Conservation (phyloP, 2,329 filamentous ascomycete genomes). For the Calonectria multiphialidica region DNA sequence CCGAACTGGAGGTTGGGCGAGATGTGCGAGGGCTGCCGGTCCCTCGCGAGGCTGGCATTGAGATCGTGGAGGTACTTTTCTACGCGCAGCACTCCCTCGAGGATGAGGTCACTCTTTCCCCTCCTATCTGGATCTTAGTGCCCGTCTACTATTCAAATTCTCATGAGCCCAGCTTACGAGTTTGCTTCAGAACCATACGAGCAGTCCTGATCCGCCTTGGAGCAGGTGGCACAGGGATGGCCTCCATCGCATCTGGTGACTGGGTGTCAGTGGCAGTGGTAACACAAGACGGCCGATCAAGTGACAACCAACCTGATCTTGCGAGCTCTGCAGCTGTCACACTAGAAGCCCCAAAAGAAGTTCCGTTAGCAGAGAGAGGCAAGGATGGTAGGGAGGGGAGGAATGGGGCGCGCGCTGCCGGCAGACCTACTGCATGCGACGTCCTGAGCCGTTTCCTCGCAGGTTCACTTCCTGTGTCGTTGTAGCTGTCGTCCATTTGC, state of each 20-base stretch:
- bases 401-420: too few species aligned
- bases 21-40: slow-evolving; percentile 23
- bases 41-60: slow-evolving; percentile 53
- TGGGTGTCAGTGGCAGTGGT: slow-evolving; percentile 21
- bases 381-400: not conserved
- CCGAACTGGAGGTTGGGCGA: slow-evolving; percentile 33
- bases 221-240: slow-evolving; percentile 56
- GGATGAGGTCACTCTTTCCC: slow-evolving; percentile 64
- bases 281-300: not conserved
- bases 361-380: not conserved
- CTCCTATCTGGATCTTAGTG: slow-evolving; percentile 45
- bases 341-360: slow-evolving; percentile 51
- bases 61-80: slow-evolving; percentile 61
- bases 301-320: slow-evolving; percentile 57
- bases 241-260: slow-evolving; percentile 59
- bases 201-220: slow-evolving; percentile 51
- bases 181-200: slow-evolving; percentile 58
- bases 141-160: not conserved
- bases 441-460: slow-evolving; percentile 55
- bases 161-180: slow-evolving; percentile 52
- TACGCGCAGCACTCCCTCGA: slow-evolving; percentile 62
- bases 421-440: slow-evolving; percentile 54
- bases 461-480: slow-evolving; percentile 45
- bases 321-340: slow-evolving; percentile 59
- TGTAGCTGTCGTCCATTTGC: slow-evolving; percentile 31